Base-by-base conservation (phyloP, 352 stramenopile species). In the Thalassiosira livingstoniorum region DNA sequence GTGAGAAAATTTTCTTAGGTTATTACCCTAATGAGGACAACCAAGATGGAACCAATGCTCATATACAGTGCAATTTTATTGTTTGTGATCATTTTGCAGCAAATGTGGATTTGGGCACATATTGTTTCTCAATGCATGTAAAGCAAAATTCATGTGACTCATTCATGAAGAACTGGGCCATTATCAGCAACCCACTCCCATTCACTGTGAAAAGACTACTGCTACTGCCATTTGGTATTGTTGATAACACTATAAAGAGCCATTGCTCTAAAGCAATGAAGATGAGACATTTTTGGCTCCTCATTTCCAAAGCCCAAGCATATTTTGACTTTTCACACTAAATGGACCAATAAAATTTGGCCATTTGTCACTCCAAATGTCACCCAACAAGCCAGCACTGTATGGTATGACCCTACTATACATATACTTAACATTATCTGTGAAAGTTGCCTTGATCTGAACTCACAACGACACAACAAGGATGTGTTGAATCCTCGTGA, bases 1-100 rank as follows among this genome's bases (percentile, higher is more conserved):
- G 51, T n/a, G 72, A 72, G 1, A 68, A 72, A n/a, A n/a, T n/a
- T 54, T 71, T 70, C 51, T 82, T 85, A 18, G 39, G 39, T 18
- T 18, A 15, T 15, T 47, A 18, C 7, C 39, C 39, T 15, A 15
- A 7, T 47, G 39, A 47, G 7, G 39, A n/a, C n/a, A n/a, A n/a
- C n/a, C n/a, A n/a, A n/a, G n/a, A n/a, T n/a, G n/a, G n/a, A n/a
- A n/a, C n/a, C n/a, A n/a, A n/a, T n/a, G n/a, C n/a, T n/a, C n/a
- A n/a, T n/a, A n/a, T n/a, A n/a, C n/a, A n/a, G n/a, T n/a, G n/a
- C n/a, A n/a, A n/a, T n/a, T n/a, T n/a, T n/a, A n/a, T n/a, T n/a
- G n/a, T n/a, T n/a, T n/a, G n/a, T n/a, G n/a, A n/a, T n/a, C n/a
- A n/a, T n/a, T n/a, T n/a, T n/a, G n/a, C n/a, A n/a, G n/a, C n/a